phyloP scores from a whole-genome alignment of 192 early-diverging fungal species.

The Spinellus fusiger region DNA sequence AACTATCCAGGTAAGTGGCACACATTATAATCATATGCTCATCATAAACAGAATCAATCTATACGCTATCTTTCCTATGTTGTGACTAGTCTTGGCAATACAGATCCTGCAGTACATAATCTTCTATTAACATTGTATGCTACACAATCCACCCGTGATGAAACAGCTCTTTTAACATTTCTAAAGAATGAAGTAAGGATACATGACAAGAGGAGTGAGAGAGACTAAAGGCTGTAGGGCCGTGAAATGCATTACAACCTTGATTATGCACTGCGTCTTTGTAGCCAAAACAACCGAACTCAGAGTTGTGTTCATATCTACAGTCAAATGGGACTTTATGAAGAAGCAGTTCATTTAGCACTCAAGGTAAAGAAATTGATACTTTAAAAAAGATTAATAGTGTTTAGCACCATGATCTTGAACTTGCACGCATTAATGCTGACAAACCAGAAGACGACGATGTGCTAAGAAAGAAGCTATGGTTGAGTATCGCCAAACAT shows the following conservation, averaged over 20 bases:
- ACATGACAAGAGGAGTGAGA: too few relatives aligned
- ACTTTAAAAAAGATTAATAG: background rate
- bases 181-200: conserved; percentile 57
- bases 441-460: conserved; percentile 88
- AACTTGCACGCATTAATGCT: conserved; percentile 86
- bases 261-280: conserved; percentile 88
- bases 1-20: conserved; percentile 24
- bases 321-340: conserved; percentile 78
- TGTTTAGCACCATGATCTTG: conserved; percentile 69
- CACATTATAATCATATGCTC: conserved; percentile 12
- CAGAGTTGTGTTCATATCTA: conserved; percentile 90
- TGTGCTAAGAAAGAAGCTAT: conserved; percentile 76
- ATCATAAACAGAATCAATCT: conserved; percentile 65
- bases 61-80: conserved; percentile 85
- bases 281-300: conserved; percentile 73
- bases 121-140: conserved; percentile 80
- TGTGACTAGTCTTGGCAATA: conserved; percentile 67
- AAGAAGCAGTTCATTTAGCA: conserved; percentile 89
- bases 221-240: conserved; percentile 58
- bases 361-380: conserved; percentile 52
- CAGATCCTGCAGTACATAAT: conserved; percentile 91
- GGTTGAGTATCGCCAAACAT: conserved; percentile 91
- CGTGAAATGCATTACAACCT: conserved; percentile 80
- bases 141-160: conserved; percentile 57
- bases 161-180: conserved; percentile 69